Base-by-base conservation (phyloP, 148 eudicot species). In the Cornus suecica region DNA sequence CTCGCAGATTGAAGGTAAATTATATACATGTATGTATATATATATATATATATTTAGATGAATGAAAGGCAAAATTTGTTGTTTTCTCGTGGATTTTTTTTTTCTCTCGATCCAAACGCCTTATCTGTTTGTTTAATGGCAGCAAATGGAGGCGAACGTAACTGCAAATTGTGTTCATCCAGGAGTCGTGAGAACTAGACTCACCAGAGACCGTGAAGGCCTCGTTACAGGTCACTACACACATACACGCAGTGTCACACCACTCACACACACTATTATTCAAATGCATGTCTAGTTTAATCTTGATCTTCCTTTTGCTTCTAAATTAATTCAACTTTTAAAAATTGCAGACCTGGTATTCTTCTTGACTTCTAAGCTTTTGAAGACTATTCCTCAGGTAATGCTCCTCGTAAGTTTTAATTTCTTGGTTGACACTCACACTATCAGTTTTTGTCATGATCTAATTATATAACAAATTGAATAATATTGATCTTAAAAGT, bases 341-440 rank as follows among this genome's bases (percentile, higher is more conserved):
- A 34, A 41, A 10, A 48, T 34, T 80, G 86, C 90, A 93, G 98
- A 94, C 88, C 74, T 88, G 68, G 90, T 86, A 28, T 94, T 94
- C 79, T 90, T 91, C 76, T 72, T 91, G 80, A 84, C 89, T 24
- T 94, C 97, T 5, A 94, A 87, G 82, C 83, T 94, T 71, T 65
- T 91, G 75, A 94, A 94, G 82, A 91, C 97, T 1, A 94, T 91
- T 60, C 92, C 97, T 32, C 98, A 91, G 91, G 97, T 92, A 84
- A 32, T 7, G 10, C 61, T 31, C 64, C 8, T 16, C 14, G 1
- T 16, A 54, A 22, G 7, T 65, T 68, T 32, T n/a, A 31, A n/a
- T 24, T 7, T 37, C n/a, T n/a, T n/a, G n/a, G n/a, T n/a, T n/a
- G n/a, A n/a, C n/a, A n/a, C n/a, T n/a, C n/a, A n/a, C n/a, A n/a